Base-by-base conservation (phyloP, 2,329 filamentous ascomycete genomes). In the Penicillium brasilianum region DNA sequence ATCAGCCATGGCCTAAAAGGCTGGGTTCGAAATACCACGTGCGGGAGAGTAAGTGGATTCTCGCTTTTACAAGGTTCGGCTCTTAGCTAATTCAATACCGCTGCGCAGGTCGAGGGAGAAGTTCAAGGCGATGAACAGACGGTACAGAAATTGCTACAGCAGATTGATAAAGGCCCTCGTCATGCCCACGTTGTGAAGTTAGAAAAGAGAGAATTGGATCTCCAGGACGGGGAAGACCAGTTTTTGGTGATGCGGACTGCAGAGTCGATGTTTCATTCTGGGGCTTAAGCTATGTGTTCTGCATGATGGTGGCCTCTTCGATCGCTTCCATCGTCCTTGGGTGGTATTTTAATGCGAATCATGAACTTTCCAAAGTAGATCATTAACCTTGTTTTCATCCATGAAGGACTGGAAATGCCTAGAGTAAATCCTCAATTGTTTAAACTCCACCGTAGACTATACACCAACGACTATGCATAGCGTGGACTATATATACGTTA, bases 101-200 rank as follows among this genome's bases (percentile, higher is more conserved):
- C 16, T 54, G 44, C 46, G 58, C 66, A 97, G 92, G 93, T 98
- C 50, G 87, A 92, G 72, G 94, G 94, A 28, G 93, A 97, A 78
- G 93, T 89, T 5, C 94, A 98, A 74, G 93, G 92, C 32, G 82
- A 85, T 1, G 83, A 88, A 1, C 83, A 87, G 0, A 78, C 84
- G 2, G 75, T 98, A 28, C 78, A 87, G 55, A 85, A 87, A 58
- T 90, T 97, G 66, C 79, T 96, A 37, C 86, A 89, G 67, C 88
- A 92, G 64, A 80, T 97, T 50, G 85, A 92, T 70, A 84, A 87
- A 55, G 94, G 94, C 0, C 93, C 93, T 0, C 80, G 83, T 1
- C 82, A 86, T 58, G 88, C 93, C 1, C 85, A 85, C 25, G 94
- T 98, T 0, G 87, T 87, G 39, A 88, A 89, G 68, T 79, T 97